Base-by-base conservation (phyloP, 164 flowering plant species). In the Chimonanthus salicifolius region DNA sequence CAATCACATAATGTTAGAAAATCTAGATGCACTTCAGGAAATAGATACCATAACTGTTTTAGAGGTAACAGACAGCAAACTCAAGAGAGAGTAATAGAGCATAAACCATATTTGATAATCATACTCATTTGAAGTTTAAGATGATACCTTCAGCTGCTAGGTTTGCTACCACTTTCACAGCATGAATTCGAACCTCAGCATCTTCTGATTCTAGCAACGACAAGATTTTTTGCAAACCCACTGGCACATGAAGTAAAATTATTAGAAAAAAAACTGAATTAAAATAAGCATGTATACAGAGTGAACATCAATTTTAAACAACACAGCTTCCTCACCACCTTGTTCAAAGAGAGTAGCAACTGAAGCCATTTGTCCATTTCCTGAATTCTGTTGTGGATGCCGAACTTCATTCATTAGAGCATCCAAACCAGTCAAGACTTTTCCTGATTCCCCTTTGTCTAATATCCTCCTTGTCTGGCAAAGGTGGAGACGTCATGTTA, bases 151-250 rank as follows among this genome's bases (percentile, higher is more conserved):
- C 99, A 16, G 98, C 98, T 60, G 99, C 98, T n/a, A 96, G 83
- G 81, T 96, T 96, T 70, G 99, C 99, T 0, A 96, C 94, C 77
- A 96, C 99, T 85, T 96, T 96, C 54, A 93, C 99, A 64, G 99
- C 99, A 90, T 96, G 98, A 77, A 96, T 88, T n/a, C 89, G 89
- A 21, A 96, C 94, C 80, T 94, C 97, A 72, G 88, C 84, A 85
- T 96, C 99, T 74, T 92, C 97, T 21, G 99, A 88, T 79, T 92
- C 97, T 58, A 96, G 97, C 80, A 96, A 84, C 6, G 97, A 88
- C 82, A 94, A 80, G 72, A 96, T 96, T 85, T 92, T 96, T 68
- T 94, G 99, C 91, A 96, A 79, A 64, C 99, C 99, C 84, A 96
- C 99, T 96, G 87, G 60, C 64, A 78, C 48, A 78, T 45, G 11